Percentiles rank a stretch among this genome's conserved stretches.
phyloP scores from a whole-genome alignment of 805 yeast genomes.

The Brettanomyces bruxellensis region DNA sequence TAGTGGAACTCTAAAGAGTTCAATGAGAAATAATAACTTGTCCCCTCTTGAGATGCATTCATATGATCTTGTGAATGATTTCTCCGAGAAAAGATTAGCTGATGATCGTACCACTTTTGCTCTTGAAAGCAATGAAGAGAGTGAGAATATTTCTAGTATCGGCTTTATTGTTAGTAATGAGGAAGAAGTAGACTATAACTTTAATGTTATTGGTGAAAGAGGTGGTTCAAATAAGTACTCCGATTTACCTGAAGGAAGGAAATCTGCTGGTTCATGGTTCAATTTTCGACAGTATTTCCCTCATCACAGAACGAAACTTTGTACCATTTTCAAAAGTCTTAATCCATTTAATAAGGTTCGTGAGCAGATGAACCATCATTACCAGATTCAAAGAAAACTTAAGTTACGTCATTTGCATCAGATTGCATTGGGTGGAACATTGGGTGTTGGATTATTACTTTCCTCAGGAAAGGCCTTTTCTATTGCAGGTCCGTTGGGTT shows the following conservation, averaged over 20 bases:
- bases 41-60: conserved; percentile 21
- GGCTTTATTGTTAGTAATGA: conserved; percentile 23
- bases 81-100: neutral
- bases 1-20: neutral
- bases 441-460: conserved; percentile 68
- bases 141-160: conserved; percentile 3
- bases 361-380: conserved; percentile 12
- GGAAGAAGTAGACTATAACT: conserved; percentile 23
- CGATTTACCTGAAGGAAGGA: neutral
- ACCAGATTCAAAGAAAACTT: conserved; percentile 45
- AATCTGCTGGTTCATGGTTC: neutral
- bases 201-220: conserved; percentile 12
- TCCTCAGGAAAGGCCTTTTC: conserved; percentile 66
- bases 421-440: conserved; percentile 71
- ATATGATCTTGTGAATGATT: neutral
- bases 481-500: conserved; percentile 72
- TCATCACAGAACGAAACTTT: neutral
- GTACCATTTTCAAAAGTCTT: neutral
- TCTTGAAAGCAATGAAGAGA: conserved; percentile 3
- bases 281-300: neutral
- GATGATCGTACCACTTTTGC: neutral
- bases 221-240: neutral
- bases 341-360: conserved; percentile 7
- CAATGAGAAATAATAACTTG: neutral
- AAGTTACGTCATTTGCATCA: conserved; percentile 63